phyloP scores from a whole-genome alignment of 192 early-diverging fungal genomes.

The Gigaspora rosea region DNA sequence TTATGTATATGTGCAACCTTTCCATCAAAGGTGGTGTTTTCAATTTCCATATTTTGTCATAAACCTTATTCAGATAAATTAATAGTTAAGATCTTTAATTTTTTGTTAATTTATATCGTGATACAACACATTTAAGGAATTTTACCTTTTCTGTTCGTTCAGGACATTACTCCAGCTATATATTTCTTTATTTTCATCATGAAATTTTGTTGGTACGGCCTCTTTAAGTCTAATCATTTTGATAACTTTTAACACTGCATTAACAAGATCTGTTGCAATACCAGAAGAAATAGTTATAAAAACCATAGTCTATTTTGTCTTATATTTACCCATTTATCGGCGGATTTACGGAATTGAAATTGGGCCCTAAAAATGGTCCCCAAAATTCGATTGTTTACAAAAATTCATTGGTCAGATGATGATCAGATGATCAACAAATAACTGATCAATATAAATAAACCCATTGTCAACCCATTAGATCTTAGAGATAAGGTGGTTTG shows the following conservation, averaged over 20 bases:
- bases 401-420: too few relatives aligned
- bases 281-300: not conserved
- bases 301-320: not conserved
- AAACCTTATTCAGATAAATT: conserved; percentile 54
- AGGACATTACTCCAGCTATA: conserved; percentile 96
- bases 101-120: not conserved
- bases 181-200: conserved; percentile 86
- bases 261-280: conserved; percentile 63
- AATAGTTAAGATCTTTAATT: not conserved
- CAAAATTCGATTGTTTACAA: too few relatives aligned
- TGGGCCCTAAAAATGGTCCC: too few relatives aligned
- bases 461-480: too few relatives aligned
- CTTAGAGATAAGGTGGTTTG: too few relatives aligned
- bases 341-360: too few relatives aligned
- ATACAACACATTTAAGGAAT: not conserved
- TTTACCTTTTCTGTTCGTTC: conserved; percentile 80
- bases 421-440: too few relatives aligned
- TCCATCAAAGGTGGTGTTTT: conserved; percentile 74
- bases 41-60: conserved; percentile 69
- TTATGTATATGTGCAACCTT: conserved; percentile 48
- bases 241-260: conserved; percentile 71
- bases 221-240: conserved; percentile 64
- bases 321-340: not conserved
- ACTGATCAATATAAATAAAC: too few relatives aligned
- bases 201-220: conserved; percentile 68